Evolutionary conservation across 176 grass and related monocot species (phyloP), one percentile per base, ranked within the genome.

Genomic region (Dendrocalamus sinicus): DNA sequence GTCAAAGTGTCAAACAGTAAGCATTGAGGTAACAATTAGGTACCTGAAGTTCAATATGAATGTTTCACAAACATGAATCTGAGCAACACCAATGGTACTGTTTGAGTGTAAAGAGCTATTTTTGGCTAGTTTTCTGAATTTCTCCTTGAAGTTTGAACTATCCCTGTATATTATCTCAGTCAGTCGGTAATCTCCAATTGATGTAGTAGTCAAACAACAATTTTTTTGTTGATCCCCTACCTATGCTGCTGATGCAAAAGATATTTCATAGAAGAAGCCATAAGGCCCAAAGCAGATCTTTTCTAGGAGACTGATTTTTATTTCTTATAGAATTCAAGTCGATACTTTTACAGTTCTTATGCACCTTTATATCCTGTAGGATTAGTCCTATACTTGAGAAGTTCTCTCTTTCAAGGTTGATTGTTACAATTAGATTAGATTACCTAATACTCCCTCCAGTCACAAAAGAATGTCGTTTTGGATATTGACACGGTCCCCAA

Each of bases 111-210:
- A 58, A 53, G 32, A 82, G 22, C 19, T 60, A 0, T 72, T 45
- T 83, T 83, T 48, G 59, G 59, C 3, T 61, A 24, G 58, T 61
- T 72, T 72, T 57, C 10, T 83, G 37, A 9, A 23, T 72, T 30
- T 59, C 43, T 82, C 22, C 58, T 72, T 16, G 20, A 32, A 7
- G 67, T 47, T 73, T 55, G 9, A 47, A 72, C 11, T 73, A 32
- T 73, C 44, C 44, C 48, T 61, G 55, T 70, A 61, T 59, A 70
- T 59, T 72, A 72, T 72, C n/a, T 71, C 39, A 83, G 59, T 24
- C 59, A 44, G 22, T 70, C 13, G 30, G 8, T 9, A 72, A 45
- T 60, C 35, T 58, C 9, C 2, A 16, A 14, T 60, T 46, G 15
- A 44, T 24, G 4, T 67, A 47, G n/a, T 44, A 13, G 12, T 48